Base-by-base conservation (phyloP, 192 early-diverging fungal genomes). In the Coemansia erecta region DNA sequence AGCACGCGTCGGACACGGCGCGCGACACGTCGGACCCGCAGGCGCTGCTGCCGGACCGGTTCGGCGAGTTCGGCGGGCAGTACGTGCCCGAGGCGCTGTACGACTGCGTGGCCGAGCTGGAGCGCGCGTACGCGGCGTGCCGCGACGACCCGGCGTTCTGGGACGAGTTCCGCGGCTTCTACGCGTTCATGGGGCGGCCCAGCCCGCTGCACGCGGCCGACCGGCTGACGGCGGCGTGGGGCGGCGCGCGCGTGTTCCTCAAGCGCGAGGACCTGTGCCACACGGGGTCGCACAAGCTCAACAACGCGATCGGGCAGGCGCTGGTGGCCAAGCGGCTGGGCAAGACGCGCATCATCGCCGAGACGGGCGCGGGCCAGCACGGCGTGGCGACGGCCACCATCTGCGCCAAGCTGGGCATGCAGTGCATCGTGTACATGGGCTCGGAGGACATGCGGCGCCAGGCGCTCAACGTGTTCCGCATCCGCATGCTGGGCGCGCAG, bases 211-310 rank as follows among this genome's bases (percentile, higher is more conserved):
- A 94, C 58, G 79, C 88, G 39, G 97, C 97, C 41, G 87, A 90
- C 57, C 87, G 92, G 13, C 73, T 99, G 72, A 94, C 95, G 7
- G 85, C 76, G 42, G 56, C 72, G 58, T 66, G 63, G 67, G 85
- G 89, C 26, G 97, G 97, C 52, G 95, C 97, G 17, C 81, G 81
- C 28, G 96, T 99, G 78, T 99, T 91, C 92, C 83, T 99, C 69
- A 99, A 99, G 83, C 88, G 97, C 63, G 97, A 99, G 72, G 97
- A 99, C 65, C 82, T 97, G 66, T 97, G 97, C 81, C 95, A 99
- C 76, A 99, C 97, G 37, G 97, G 97, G 46, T 94, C 94, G 40
- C 97, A 99, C 82, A 99, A 97, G 79, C 93, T 99, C 83, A 99
- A 99, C 82, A 99, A 99, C 55, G 95, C 94, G 12, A 73, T 99